Evolutionary conservation across 2,329 filamentous ascomycete species (phyloP).

Genomic region (Ceratocystis destructans): DNA sequence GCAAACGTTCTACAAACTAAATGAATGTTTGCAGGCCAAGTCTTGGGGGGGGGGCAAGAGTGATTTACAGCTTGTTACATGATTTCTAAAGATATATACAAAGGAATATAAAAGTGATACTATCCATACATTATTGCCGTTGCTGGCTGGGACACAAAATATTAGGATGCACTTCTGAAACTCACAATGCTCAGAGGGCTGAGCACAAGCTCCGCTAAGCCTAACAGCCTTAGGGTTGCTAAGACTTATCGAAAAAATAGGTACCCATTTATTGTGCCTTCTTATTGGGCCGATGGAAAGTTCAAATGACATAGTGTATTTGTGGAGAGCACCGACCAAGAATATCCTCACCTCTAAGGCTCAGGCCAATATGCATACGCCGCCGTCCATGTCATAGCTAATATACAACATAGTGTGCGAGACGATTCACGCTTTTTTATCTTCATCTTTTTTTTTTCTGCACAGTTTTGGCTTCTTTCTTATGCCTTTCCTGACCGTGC

Average conservation of each 20-base stretch:
- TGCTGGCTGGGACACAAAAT: not conserved
- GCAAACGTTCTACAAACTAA: slow-evolving; percentile 24
- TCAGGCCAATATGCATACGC: slow-evolving; percentile 5
- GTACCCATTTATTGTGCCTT: not conserved
- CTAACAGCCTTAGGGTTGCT: not conserved
- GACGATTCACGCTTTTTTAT: not conserved
- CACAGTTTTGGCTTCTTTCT: not conserved
- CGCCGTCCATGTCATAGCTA: not conserved
- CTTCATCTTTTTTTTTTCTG: not conserved
- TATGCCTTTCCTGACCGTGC: not conserved
- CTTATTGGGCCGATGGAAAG: not conserved
- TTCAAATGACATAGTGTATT: not conserved
- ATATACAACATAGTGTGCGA: too few relatives aligned
- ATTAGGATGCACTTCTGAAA: not conserved
- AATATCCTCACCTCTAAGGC: not conserved
- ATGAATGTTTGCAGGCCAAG: not conserved
- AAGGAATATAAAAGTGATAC: not conserved
- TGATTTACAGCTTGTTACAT: not conserved
- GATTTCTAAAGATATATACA: slow-evolving; percentile 1
- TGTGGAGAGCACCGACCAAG: slow-evolving; percentile 1
- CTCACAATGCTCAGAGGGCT: not conserved
- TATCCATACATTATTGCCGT: not conserved
- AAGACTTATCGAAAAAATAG: not conserved
- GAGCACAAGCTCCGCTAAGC: not conserved
- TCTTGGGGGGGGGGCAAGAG: not conserved